Percentiles rank a stretch among this genome's conserved stretches.
Evolutionary conservation across 495 filamentous ascomycete genomes (phyloP).

Genomic region (Podospora pseudocomata): DNA sequence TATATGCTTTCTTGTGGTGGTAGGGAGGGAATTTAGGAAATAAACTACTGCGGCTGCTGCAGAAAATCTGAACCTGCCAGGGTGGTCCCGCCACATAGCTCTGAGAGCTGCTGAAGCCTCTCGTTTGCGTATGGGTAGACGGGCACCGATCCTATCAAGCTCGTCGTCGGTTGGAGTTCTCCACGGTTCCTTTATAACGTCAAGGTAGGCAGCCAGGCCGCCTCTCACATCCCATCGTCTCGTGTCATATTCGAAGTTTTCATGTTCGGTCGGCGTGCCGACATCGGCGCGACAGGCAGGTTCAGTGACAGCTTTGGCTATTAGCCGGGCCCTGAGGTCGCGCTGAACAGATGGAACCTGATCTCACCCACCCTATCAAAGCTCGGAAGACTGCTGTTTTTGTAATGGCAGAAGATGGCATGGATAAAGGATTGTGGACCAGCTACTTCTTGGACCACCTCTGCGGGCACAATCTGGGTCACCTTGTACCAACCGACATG

Average conservation of each 20-base stretch:
- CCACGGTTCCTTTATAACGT: neutral
- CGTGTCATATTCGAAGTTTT: neutral
- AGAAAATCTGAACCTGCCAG: neutral
- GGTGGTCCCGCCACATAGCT: neutral
- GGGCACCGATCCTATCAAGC: neutral
- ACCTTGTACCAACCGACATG: neutral
- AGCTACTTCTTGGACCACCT: neutral
- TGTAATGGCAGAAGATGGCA: neutral
- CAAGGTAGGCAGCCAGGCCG: neutral
- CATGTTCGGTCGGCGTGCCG: neutral
- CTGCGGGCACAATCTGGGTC: neutral
- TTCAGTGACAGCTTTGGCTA: no score
- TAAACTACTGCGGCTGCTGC: neutral
- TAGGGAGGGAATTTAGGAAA: neutral
- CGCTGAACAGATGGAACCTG: no score
- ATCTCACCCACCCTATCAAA: no score
- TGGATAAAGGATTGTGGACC: neutral
- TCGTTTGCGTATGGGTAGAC: neutral
- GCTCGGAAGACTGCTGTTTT: no score
- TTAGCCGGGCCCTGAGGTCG: no score
- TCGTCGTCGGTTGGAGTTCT: neutral
- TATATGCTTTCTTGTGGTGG: neutral
- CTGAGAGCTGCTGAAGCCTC: neutral
- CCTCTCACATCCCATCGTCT: neutral
- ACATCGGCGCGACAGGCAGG: no score